Base-by-base conservation (phyloP, 179 eudicot species). In the Vitellaria paradoxa region DNA sequence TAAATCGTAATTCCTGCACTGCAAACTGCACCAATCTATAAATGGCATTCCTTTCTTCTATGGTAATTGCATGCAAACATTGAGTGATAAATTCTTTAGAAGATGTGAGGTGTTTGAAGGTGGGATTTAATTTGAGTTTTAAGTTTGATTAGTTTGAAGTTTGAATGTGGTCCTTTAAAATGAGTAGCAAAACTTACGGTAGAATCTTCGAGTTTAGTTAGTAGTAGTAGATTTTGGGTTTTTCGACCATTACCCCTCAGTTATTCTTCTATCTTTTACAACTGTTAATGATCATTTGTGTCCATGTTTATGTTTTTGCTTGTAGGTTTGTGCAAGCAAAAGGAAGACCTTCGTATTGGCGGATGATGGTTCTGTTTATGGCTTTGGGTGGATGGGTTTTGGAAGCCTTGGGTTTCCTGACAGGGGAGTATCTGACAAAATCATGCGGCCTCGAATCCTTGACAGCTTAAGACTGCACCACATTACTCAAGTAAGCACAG, bases 391-490 rank as follows among this genome's bases (percentile, higher is more conserved):
- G 97, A 94, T 94, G 97, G 98, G 88, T 24, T 96, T 92, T 74
- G 98, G 98, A n/a, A 93, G 99, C 84, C 92, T 96, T 4, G 98
- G 99, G 60, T 91, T 96, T 77, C 90, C 92, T 11, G 94, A 92
- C 83, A 85, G 88, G 78, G 94, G 91, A 53, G 87, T 77, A 8
- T 93, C 94, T 8, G 94, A 91, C 80, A 93, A 96, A 84, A 62
- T 96, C 70, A 77, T 80, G 4, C 75, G 70, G 79, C 98, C 99
- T 6, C 87, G 89, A 49, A 62, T 86, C 64, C 88, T 96, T 8
- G 86, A 88, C 55, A 92, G 97, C 87, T 83, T 96, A 82, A 87
- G 85, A 77, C 68, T 62, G 70, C 92, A 91, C 74, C 93, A 88
- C 68, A 88, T 96, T 74, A 87, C 96, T 66, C 98, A 94, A 83